Percentiles rank a stretch among this genome's conserved stretches.
These are phyloP conservation scores for Hygrocybe punicea DNA, from an alignment of 768 basidiomycete genomes.

Conservation along the genomic window DNA sequence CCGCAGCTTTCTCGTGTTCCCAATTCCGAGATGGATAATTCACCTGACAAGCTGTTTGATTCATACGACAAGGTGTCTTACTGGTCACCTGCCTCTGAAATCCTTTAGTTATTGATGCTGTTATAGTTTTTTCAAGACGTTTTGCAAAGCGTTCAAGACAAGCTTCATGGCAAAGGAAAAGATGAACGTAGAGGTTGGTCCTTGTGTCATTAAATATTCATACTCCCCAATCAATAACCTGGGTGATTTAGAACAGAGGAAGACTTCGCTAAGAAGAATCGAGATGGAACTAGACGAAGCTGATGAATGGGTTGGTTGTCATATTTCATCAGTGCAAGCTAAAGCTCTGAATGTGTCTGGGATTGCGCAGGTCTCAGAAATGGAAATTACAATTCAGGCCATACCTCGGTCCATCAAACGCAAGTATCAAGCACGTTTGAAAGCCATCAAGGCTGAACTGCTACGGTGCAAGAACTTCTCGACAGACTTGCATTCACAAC, in stretches of 20 bases:
- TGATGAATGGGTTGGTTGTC: slow-evolving; percentile 76
- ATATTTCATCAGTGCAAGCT: neutral
- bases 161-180: neutral
- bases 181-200: neutral
- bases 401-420: slow-evolving; percentile 83
- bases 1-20: too few species aligned
- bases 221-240: neutral
- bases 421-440: slow-evolving; percentile 72
- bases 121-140: neutral
- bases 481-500: slow-evolving; percentile 66
- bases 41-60: slow-evolving; percentile 4
- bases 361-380: slow-evolving; percentile 79
- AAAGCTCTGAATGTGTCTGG: slow-evolving; percentile 1
- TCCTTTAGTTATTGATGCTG: neutral
- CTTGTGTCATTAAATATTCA: neutral
- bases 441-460: slow-evolving; percentile 70
- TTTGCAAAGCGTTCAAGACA: neutral
- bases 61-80: neutral
- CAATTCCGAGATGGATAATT: neutral
- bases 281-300: slow-evolving; percentile 98
- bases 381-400: slow-evolving; percentile 97
- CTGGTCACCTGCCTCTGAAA: neutral
- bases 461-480: slow-evolving; percentile 75
- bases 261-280: slow-evolving; percentile 72
- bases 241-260: slow-evolving; percentile 58